Evolutionary conservation across 306 rosid species (phyloP).

Genomic region (Trifolium pratense): DNA sequence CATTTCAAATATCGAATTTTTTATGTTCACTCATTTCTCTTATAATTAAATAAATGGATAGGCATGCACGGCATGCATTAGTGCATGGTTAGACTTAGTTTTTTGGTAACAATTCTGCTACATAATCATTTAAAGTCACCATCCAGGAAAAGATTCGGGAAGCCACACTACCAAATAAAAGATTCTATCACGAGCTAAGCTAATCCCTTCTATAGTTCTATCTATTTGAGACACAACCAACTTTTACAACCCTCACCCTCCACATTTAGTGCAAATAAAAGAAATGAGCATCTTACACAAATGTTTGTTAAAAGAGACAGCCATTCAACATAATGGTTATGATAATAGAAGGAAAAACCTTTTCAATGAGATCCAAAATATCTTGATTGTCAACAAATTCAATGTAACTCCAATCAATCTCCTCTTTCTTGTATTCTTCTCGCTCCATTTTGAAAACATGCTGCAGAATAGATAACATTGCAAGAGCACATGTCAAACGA

Average conservation of each 20-base stretch:
- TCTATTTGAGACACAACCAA: conserved; percentile 15
- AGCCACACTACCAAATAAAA: conserved; percentile 10
- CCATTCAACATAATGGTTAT: conserved; percentile 30
- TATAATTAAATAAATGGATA: not conserved
- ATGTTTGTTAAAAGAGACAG: conserved; percentile 17
- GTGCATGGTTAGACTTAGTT: conserved; percentile 26
- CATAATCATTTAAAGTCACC: conserved; percentile 14
- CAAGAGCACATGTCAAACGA: conserved; percentile 21
- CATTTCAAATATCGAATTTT: not conserved
- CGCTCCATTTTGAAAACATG: conserved; percentile 99
- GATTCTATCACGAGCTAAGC: conserved; percentile 24
- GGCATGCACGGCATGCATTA: conserved; percentile 17
- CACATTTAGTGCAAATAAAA: conserved; percentile 25
- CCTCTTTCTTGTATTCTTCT: conserved; percentile 98
- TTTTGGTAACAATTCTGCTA: conserved; percentile 22
- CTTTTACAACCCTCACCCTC: conserved; percentile 30
- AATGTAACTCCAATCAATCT: conserved; percentile 99
- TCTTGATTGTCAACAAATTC: conserved; percentile 99
- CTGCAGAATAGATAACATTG: conserved; percentile 62
- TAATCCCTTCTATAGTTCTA: conserved; percentile 18
- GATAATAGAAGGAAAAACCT: conserved; percentile 61
- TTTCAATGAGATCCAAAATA: conserved; percentile 93
- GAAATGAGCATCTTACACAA: conserved; percentile 35
- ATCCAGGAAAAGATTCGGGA: conserved; percentile 19
- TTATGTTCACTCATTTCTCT: conserved; percentile 8